Conservation (phyloP, 2,329 filamentous ascomycete genomes). For the Monilinia vaccinii-corymbosi region DNA sequence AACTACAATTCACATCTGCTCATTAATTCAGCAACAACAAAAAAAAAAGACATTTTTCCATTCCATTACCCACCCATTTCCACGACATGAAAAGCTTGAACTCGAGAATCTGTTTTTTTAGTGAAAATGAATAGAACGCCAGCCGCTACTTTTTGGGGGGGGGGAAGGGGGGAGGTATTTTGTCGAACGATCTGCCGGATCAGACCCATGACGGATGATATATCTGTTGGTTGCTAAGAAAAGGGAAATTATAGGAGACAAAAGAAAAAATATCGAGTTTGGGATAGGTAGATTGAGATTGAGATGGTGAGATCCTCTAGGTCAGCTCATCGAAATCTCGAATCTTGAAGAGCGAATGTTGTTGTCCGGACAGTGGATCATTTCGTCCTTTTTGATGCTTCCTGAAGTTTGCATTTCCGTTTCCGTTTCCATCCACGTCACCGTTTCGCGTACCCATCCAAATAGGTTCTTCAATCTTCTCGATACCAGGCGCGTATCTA, state of each 20-base stretch:
- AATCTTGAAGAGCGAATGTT: background rate
- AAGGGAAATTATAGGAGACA: background rate
- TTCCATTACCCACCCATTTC: no score
- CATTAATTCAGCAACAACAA: no score
- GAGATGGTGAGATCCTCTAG: background rate
- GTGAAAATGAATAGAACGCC: no score
- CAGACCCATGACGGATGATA: background rate
- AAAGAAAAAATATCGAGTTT: no score
- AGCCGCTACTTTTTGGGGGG: background rate
- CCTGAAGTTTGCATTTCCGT: background rate
- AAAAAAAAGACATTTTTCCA: no score
- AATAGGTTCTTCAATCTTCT: background rate
- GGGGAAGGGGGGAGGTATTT: no score
- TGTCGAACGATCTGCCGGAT: background rate
- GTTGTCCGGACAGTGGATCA: background rate
- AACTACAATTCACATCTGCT: no score
- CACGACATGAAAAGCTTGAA: no score
- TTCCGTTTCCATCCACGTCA: background rate
- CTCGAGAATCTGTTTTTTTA: no score
- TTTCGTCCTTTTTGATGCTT: background rate
- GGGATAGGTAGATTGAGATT: background rate
- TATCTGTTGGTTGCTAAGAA: background rate
- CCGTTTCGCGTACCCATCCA: background rate
- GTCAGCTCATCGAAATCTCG: constrained; percentile 1
- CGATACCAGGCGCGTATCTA: background rate